Percentiles rank a stretch among this genome's conserved stretches.
Conservation (phyloP, 192 early-diverging fungal genomes). For the Dissophora ornata region DNA sequence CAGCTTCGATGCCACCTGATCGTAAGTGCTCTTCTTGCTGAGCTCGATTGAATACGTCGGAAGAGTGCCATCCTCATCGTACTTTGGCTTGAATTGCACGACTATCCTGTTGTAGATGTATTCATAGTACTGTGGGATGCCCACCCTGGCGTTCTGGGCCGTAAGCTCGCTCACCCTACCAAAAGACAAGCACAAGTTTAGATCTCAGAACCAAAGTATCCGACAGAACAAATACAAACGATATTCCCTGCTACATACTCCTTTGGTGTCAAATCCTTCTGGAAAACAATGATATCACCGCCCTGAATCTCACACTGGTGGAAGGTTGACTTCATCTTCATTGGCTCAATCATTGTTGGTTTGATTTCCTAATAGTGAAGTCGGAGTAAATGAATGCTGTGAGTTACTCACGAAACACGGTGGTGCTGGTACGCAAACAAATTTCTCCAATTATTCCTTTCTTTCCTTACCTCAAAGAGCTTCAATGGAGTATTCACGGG, state of each 20-base stretch:
- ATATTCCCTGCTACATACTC: too few relatives aligned
- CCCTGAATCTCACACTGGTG: conserved; percentile 84
- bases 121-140: conserved; percentile 85
- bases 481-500: conserved; percentile 66
- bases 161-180: conserved; percentile 51
- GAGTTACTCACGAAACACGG: not conserved
- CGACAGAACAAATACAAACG: too few relatives aligned
- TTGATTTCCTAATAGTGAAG: conserved; percentile 82
- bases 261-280: conserved; percentile 65
- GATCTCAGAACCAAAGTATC: too few relatives aligned
- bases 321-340: conserved; percentile 78
- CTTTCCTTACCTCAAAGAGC: conserved; percentile 69
- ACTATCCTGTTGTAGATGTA: conserved; percentile 74
- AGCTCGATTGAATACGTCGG: conserved; percentile 63
- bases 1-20: conserved; percentile 72
- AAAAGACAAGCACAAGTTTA: not conserved
- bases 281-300: conserved; percentile 94
- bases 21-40: conserved; percentile 77
- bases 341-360: conserved; percentile 88
- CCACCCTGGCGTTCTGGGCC: conserved; percentile 50
- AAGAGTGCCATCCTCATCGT: conserved; percentile 54
- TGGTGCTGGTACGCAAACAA: not conserved
- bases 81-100: conserved; percentile 77
- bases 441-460: too few relatives aligned
- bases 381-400: not conserved